A percentile compares a stretch with the other conserved stretches of the same genome.
Evolutionary conservation across 148 eudicot species (phyloP).

Genomic region (Chenopodium formosanum): DNA sequence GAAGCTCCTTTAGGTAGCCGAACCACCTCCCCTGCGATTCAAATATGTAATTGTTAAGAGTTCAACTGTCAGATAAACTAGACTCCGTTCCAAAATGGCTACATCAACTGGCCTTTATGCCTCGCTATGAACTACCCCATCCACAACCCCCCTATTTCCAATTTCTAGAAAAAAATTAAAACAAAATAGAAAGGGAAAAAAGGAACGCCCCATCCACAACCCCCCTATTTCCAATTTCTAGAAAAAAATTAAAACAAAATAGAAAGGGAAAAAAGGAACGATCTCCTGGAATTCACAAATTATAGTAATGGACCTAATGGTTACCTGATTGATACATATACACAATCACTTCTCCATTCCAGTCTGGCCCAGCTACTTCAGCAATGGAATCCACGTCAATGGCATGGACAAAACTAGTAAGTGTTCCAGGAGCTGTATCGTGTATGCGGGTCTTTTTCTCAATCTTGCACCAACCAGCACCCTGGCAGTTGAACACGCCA

Average conservation of each 20-base stretch:
- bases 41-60: constrained; percentile 10
- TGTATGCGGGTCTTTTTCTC: constrained; percentile 81
- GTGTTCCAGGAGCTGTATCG: constrained; percentile 71
- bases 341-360: constrained; percentile 69
- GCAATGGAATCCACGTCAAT: constrained; percentile 60
- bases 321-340: constrained; percentile 67
- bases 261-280: not conserved
- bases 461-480: constrained; percentile 94
- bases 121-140: not conserved
- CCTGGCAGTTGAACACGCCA: constrained; percentile 96
- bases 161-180: not conserved
- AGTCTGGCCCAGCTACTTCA: constrained; percentile 59
- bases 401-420: constrained; percentile 58
- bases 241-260: too few species aligned
- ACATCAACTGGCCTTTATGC: not conserved
- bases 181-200: not conserved
- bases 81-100: not conserved
- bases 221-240: not conserved
- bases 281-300: not conserved
- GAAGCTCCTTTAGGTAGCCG: constrained; percentile 64
- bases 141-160: not conserved
- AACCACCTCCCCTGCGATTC: constrained; percentile 53
- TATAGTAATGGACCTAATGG: not conserved
- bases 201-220: not conserved
- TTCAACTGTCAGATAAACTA: not conserved